Conservation (phyloP, 345 rosid species). For the Lepidium africanum region DNA sequence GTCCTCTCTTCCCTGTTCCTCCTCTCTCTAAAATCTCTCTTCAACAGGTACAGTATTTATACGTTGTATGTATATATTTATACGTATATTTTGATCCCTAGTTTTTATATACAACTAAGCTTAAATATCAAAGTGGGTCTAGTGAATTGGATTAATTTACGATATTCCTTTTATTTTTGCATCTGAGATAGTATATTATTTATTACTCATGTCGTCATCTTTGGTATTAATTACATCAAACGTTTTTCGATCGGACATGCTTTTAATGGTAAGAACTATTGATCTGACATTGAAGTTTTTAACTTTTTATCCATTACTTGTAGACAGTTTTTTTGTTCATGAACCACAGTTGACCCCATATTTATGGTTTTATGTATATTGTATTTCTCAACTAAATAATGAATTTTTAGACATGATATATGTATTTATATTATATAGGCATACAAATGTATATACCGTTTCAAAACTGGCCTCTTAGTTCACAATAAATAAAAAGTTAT, state of each 20-base stretch:
- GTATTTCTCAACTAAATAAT: neutral
- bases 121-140: neutral
- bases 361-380: neutral
- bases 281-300: neutral
- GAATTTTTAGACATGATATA: neutral
- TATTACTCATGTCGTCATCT: neutral
- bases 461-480: too few relatives aligned
- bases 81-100: neutral
- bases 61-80: neutral
- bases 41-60: slow-evolving; percentile 46
- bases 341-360: slow-evolving; percentile 1
- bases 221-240: neutral
- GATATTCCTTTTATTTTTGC: neutral
- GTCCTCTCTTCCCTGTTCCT: slow-evolving; percentile 84
- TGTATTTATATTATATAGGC: too few relatives aligned
- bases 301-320: neutral
- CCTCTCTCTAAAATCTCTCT: slow-evolving; percentile 36
- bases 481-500: too few relatives aligned
- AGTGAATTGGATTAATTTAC: neutral
- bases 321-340: neutral
- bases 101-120: neutral
- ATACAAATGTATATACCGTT: too few relatives aligned
- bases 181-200: neutral
- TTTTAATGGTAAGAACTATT: slow-evolving; percentile 16
- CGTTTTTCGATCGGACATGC: slow-evolving; percentile 4